phyloP scores from a whole-genome alignment of 2,329 filamentous ascomycete species.

The Coniochaeta prunicola region DNA sequence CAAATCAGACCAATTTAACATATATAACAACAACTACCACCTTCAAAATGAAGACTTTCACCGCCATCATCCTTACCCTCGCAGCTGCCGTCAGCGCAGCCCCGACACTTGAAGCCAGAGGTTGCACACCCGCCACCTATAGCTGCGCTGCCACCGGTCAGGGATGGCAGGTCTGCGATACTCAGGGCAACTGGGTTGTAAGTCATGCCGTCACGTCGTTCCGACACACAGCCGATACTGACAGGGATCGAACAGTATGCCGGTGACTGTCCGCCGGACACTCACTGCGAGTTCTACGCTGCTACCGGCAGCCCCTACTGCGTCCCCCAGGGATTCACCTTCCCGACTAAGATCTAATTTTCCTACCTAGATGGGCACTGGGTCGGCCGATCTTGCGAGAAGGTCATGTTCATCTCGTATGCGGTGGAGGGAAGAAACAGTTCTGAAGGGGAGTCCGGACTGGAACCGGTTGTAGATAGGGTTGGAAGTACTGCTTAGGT shows the following conservation, averaged over 20 bases:
- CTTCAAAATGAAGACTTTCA: conserved; percentile 14
- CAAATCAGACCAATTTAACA: not conserved
- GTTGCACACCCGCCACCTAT: conserved; percentile 14
- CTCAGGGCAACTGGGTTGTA: conserved; percentile 11
- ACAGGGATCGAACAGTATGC: conserved; percentile 8
- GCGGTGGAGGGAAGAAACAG: not conserved
- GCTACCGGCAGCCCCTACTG: conserved; percentile 17
- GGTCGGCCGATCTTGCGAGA: no score
- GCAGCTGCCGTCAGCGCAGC: conserved; percentile 8
- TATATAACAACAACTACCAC: not conserved
- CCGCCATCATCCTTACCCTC: conserved; percentile 9
- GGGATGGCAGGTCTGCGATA: conserved; percentile 16
- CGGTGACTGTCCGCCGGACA: conserved; percentile 10
- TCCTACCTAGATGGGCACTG: not conserved
- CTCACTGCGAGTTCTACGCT: conserved; percentile 11
- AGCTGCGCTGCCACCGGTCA: conserved; percentile 6
- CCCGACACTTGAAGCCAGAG: conserved; percentile 2
- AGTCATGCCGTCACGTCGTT: conserved; percentile 2
- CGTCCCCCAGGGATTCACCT: conserved; percentile 3
- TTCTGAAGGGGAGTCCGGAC: no score
- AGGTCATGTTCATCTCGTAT: no score
- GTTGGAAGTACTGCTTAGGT: not conserved
- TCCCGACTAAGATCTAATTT: not conserved
- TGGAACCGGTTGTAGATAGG: not conserved
- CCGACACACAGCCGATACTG: not conserved